Evolutionary conservation across 192 early-diverging fungal genomes (phyloP).

Genomic region (Coemansia sp.): DNA sequence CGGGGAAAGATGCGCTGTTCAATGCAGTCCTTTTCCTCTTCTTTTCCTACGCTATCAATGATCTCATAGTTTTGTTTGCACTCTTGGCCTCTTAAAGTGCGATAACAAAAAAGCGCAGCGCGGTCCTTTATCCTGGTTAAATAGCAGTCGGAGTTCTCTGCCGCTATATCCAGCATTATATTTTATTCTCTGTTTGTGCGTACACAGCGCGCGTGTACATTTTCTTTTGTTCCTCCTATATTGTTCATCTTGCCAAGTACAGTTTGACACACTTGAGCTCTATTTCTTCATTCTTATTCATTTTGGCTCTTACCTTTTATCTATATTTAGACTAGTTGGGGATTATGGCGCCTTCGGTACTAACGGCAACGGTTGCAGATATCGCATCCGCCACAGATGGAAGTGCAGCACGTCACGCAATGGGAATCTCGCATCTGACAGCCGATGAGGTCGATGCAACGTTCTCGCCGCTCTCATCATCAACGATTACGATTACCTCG

Average conservation of each 20-base stretch:
- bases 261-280: too few relatives aligned
- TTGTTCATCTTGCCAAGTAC: too few relatives aligned
- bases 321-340: neutral
- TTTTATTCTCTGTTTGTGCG: too few relatives aligned
- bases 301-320: too few relatives aligned
- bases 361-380: slow-evolving; percentile 8
- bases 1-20: neutral
- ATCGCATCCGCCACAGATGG: neutral
- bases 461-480: slow-evolving; percentile 51
- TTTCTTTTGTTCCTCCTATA: too few relatives aligned
- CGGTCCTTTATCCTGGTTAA: too few relatives aligned
- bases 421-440: slow-evolving; percentile 10
- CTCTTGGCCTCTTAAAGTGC: too few relatives aligned
- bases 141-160: too few relatives aligned
- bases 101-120: too few relatives aligned
- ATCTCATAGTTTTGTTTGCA: neutral
- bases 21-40: neutral
- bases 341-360: slow-evolving; percentile 13
- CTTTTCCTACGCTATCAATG: neutral
- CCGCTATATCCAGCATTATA: too few relatives aligned
- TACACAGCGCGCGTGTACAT: too few relatives aligned
- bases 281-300: too few relatives aligned
- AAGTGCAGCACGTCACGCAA: slow-evolving; percentile 4
- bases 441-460: slow-evolving; percentile 30
- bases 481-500: slow-evolving; percentile 46